These are phyloP conservation scores for Blastobotrys apis DNA, from an alignment of 1,139 yeast species.

Conservation along the genomic window DNA sequence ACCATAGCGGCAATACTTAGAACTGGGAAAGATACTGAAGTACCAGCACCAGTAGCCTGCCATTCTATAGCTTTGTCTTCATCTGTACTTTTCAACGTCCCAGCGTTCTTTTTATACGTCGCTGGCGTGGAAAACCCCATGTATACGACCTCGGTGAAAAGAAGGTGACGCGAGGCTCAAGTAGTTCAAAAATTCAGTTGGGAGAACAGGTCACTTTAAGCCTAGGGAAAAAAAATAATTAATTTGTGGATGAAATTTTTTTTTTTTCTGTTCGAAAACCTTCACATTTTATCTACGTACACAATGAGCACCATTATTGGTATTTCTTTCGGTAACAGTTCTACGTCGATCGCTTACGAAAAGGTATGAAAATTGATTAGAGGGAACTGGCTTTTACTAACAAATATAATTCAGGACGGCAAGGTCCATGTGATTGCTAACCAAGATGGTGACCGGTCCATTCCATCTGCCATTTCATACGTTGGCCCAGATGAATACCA, in stretches of 20 bases:
- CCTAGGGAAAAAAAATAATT: not conserved
- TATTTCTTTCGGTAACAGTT: slow-evolving; percentile 92
- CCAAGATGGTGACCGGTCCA: slow-evolving; percentile 98
- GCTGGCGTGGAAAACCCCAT: slow-evolving; percentile 23
- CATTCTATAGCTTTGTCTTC: slow-evolving; percentile 22
- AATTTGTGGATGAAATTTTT: not conserved
- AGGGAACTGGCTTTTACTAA: slow-evolving; percentile 16
- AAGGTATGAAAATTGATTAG: slow-evolving; percentile 30
- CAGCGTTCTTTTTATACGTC: slow-evolving; percentile 29
- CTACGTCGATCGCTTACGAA: slow-evolving; percentile 91
- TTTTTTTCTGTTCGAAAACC: slow-evolving; percentile 7
- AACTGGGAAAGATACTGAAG: slow-evolving; percentile 18
- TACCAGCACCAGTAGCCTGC: slow-evolving; percentile 20
- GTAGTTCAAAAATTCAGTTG: no score
- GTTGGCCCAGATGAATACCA: slow-evolving; percentile 95
- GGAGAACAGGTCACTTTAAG: not conserved
- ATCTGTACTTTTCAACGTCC: slow-evolving; percentile 23
- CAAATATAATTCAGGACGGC: slow-evolving; percentile 51
- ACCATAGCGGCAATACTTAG: slow-evolving; percentile 40
- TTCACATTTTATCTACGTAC: not conserved
- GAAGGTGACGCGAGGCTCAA: no score
- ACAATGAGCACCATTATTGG: slow-evolving; percentile 64
- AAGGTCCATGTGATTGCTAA: slow-evolving; percentile 96
- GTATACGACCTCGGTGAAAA: no score
- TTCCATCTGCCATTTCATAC: slow-evolving; percentile 88